These are phyloP conservation scores for Oryza officinalis DNA, from an alignment of 176 grass and related monocot genomes.

Conservation along the genomic window DNA sequence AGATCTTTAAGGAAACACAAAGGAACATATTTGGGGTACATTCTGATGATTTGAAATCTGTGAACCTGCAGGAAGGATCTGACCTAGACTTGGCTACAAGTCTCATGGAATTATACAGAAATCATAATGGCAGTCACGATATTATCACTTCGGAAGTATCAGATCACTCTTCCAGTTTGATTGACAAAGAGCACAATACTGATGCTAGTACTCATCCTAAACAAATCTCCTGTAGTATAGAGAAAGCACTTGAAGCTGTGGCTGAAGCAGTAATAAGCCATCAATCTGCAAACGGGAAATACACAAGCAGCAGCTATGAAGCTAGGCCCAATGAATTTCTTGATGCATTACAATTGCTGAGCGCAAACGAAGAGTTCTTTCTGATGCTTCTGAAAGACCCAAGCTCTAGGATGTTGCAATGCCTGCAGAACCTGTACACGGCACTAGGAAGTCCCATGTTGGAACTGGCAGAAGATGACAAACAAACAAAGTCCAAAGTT, in stretches of 20 bases:
- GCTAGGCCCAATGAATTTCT: conserved; percentile 57
- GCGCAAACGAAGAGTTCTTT: conserved; percentile 63
- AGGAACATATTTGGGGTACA: conserved; percentile 36
- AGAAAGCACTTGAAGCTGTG: conserved; percentile 68
- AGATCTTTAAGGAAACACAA: conserved; percentile 46
- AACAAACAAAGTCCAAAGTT: conserved; percentile 37
- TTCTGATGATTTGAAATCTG: conserved; percentile 42
- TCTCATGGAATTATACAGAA: conserved; percentile 60
- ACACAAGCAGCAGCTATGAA: conserved; percentile 24
- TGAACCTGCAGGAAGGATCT: conserved; percentile 45
- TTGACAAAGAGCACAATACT: conserved; percentile 31
- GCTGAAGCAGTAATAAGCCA: conserved; percentile 63
- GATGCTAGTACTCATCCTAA: conserved; percentile 30
- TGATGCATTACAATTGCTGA: conserved; percentile 56
- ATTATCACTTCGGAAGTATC: conserved; percentile 30
- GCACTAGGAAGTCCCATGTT: conserved; percentile 41
- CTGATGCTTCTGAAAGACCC: conserved; percentile 76
- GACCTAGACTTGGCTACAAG: conserved; percentile 65
- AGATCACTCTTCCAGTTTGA: conserved; percentile 17
- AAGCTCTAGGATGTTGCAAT: conserved; percentile 61
- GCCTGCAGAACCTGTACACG: conserved; percentile 55
- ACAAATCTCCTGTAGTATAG: conserved; percentile 46
- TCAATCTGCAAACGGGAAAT: conserved; percentile 46
- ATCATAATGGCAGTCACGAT: conserved; percentile 43
- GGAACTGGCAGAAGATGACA: conserved; percentile 27